Conservation (phyloP, 495 filamentous ascomycete genomes). For the Aspergillus cavernicola region DNA sequence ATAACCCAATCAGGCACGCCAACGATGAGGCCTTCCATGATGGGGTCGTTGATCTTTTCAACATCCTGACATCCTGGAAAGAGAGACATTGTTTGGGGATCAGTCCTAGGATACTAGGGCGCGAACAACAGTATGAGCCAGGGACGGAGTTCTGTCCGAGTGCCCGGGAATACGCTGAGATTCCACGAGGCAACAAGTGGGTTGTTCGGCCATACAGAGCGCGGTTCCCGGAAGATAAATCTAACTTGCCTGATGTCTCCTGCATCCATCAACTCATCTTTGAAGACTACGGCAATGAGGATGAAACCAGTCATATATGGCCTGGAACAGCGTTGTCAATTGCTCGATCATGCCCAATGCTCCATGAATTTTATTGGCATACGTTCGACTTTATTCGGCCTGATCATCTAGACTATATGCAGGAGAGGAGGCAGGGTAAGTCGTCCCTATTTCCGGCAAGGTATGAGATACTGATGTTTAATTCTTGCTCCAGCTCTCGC, state of each 20-base stretch:
- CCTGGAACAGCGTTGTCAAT: not conserved
- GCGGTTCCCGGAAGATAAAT: not conserved
- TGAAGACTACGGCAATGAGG: not conserved
- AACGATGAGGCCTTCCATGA: not conserved
- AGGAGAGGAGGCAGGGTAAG: not conserved
- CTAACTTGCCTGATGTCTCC: not conserved
- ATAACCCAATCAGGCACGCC: not conserved
- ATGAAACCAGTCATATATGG: not conserved
- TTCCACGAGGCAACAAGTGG: not conserved
- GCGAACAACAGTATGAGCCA: not conserved
- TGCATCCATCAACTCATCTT: not conserved
- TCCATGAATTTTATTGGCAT: not conserved
- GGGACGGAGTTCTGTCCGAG: not conserved
- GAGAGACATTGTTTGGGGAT: not conserved
- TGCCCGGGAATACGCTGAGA: not conserved
- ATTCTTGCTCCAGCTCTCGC: not conserved
- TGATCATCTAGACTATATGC: not conserved
- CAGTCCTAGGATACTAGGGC: not conserved
- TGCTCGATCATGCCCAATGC: not conserved
- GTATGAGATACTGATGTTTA: not conserved
- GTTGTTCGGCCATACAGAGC: not conserved
- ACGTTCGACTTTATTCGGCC: not conserved
- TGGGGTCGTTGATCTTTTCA: not conserved
- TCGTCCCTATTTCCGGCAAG: not conserved
- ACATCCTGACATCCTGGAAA: not conserved